phyloP scores from a whole-genome alignment of 305 asterid genomes.

The Solanum hybrid region DNA sequence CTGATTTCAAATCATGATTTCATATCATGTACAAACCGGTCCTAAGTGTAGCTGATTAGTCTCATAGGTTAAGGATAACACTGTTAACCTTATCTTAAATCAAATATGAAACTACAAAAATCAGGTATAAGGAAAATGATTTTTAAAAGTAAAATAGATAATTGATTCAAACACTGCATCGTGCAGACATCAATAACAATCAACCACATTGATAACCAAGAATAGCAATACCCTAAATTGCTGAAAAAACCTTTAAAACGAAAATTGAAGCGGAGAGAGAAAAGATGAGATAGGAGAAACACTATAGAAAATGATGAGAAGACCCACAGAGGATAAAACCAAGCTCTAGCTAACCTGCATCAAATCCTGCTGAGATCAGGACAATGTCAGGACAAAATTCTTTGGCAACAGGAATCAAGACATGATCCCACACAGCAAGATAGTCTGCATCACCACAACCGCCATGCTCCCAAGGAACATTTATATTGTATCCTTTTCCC shows the following conservation, averaged over 20 bases:
- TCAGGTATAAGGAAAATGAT: background rate
- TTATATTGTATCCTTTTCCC: conserved; percentile 83
- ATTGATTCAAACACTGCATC: background rate
- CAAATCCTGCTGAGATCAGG: conserved; percentile 86
- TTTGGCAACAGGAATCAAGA: conserved; percentile 76
- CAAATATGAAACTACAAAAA: background rate
- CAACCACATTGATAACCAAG: background rate
- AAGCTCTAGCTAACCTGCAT: conserved; percentile 66
- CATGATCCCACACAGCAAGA: conserved; percentile 90
- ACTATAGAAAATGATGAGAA: background rate
- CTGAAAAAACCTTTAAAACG: background rate
- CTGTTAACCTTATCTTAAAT: background rate
- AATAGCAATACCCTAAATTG: background rate
- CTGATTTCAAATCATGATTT: background rate
- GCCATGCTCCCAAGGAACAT: conserved; percentile 88
- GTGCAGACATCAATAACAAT: background rate
- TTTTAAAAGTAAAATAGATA: background rate
- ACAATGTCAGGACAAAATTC: conserved; percentile 77
- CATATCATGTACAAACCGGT: background rate
- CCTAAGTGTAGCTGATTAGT: background rate
- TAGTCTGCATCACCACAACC: conserved; percentile 90
- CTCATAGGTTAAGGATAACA: background rate
- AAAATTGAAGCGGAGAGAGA: background rate
- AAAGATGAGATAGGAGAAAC: background rate
- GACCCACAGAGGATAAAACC: background rate